A percentile compares a stretch with the other conserved stretches of the same genome.
Conservation (phyloP, 208 protist genomes). For the Endotrypanum monterogeii region DNA sequence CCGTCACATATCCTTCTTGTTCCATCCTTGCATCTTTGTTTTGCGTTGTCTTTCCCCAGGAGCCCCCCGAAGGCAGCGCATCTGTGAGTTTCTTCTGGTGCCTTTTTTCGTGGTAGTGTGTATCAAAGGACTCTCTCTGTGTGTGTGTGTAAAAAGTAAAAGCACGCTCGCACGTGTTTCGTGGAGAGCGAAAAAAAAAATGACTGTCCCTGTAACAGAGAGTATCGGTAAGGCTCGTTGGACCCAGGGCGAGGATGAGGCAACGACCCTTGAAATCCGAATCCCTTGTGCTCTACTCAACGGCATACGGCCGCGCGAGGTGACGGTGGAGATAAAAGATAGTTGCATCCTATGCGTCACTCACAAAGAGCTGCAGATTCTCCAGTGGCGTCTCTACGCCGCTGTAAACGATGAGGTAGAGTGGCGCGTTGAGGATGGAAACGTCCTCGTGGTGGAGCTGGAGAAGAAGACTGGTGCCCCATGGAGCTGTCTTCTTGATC, state of each 20-base stretch:
- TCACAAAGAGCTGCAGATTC: slow-evolving; percentile 55
- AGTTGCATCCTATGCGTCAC: slow-evolving; percentile 69
- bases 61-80: background rate
- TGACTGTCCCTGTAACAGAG: slow-evolving; percentile 43
- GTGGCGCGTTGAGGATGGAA: slow-evolving; percentile 77
- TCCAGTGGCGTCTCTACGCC: slow-evolving; percentile 88
- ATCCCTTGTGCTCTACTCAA: slow-evolving; percentile 70
- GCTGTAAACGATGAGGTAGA: slow-evolving; percentile 74
- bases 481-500: slow-evolving; percentile 81
- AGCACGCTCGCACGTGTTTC: background rate
- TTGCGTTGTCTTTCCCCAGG: background rate
- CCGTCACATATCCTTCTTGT: slow-evolving; percentile 8
- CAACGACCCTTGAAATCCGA: slow-evolving; percentile 67
- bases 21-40: slow-evolving; percentile 1
- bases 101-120: background rate
- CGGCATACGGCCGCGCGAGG: slow-evolving; percentile 65
- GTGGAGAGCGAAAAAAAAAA: slow-evolving; percentile 11
- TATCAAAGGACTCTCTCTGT: background rate
- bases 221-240: slow-evolving; percentile 73
- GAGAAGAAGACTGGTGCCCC: slow-evolving; percentile 56
- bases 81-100: background rate
- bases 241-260: slow-evolving; percentile 71
- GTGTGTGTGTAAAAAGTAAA: too few relatives aligned
- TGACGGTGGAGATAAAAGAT: slow-evolving; percentile 85
- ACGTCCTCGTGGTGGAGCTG: slow-evolving; percentile 61